Base-by-base conservation (phyloP, 2,329 filamentous ascomycete species). In the Aspergillus hiratsukae region DNA sequence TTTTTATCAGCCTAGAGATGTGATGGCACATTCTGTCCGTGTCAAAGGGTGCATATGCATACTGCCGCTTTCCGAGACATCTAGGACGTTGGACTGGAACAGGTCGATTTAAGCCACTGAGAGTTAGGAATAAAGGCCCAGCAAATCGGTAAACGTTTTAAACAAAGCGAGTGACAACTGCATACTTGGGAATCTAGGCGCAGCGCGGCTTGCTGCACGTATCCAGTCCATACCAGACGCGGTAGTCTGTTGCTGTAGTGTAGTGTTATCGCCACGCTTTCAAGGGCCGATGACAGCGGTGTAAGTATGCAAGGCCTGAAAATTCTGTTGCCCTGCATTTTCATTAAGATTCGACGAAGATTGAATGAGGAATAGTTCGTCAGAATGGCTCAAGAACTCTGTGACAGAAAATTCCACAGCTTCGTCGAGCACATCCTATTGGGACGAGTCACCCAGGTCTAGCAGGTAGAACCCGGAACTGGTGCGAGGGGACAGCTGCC, bases 401-500 rank as follows among this genome's bases (percentile, higher is more conserved):
- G 4, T 14, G 17, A 17, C 14, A 27, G 25, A 49, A 29, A 53
- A 54, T 49, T 27, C 43, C 52, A 45, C 11, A 7, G 19, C 17
- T 10, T 45, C 10, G n/a, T 45, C 21, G n/a, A 23, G 41, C 8
- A 19, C 8, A 21, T 45, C n/a, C 9, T 45, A 45, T 45, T 45
- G 41, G 41, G 43, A 46, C 43, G 14, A 46, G 21, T 46, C 43
- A 45, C 41, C 8, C 19, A 21, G 23, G 23, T 23, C 23, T 23
- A 3, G 23, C 23, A 23, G 19, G 41, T 10, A 45, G 10, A 45
- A 45, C n/a, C 41, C 41, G 49, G 37, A 51, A 51, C 48, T 48
- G n/a, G 51, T 54, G 58, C 48, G 51, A 52, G 56, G 31, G 55
- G 51, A 31, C 29, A 50, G 53, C 51, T 54, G 58, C 51, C 52